These are phyloP conservation scores for Geotrichum aggregatum DNA, from an alignment of 1,139 yeast species.

Conservation along the genomic window DNA sequence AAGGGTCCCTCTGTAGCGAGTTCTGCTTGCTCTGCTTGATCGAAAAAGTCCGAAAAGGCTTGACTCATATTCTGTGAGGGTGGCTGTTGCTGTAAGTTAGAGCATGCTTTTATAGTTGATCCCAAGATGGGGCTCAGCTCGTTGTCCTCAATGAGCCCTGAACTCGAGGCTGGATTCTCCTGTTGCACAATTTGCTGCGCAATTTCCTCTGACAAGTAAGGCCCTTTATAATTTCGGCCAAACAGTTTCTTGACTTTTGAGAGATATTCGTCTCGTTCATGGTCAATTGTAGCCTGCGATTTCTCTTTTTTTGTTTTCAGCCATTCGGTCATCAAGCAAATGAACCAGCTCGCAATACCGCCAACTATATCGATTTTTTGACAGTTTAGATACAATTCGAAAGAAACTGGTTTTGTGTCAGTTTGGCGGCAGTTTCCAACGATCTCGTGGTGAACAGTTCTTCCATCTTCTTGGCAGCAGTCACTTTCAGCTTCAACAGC, in stretches of 20 bases:
- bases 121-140: no score
- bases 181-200: background rate
- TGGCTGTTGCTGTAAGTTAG: background rate
- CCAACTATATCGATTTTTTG: slow-evolving; percentile 7
- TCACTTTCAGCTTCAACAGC: background rate
- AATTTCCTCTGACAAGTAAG: background rate
- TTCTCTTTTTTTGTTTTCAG: slow-evolving; percentile 8
- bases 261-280: slow-evolving; percentile 8
- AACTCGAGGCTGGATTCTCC: background rate
- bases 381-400: slow-evolving; percentile 10
- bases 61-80: background rate
- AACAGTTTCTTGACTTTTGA: background rate
- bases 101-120: background rate
- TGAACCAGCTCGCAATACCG: slow-evolving; percentile 14
- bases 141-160: no score
- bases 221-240: background rate
- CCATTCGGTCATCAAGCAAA: slow-evolving; percentile 16
- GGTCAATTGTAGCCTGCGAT: slow-evolving; percentile 12
- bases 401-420: background rate
- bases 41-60: slow-evolving; percentile 1
- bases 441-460: slow-evolving; percentile 4
- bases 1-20: no score
- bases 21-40: background rate
- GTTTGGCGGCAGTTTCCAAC: slow-evolving; percentile 14
- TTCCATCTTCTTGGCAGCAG: background rate